A percentile compares a stretch with the other conserved stretches of the same genome.
Conservation (phyloP, 164 flowering plant species). For the grape (Vitis vinifera) region DNA sequence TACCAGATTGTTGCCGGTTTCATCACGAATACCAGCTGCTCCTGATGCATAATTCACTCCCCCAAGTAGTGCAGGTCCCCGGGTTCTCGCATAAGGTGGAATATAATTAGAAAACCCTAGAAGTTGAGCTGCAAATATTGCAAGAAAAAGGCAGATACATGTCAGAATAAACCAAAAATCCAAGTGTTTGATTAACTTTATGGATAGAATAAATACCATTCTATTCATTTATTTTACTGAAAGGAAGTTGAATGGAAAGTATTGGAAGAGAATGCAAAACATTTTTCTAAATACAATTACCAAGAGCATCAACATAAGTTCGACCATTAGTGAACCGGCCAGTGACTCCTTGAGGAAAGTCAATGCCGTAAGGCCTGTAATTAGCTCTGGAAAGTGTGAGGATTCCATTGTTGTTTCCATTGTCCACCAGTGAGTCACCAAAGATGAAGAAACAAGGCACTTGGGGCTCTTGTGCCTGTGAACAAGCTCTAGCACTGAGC, state of each 20-base stretch:
- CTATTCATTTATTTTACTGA: no score
- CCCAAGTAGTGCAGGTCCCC: slow-evolving; percentile 44
- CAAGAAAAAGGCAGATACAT: not conserved
- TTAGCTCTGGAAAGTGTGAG: slow-evolving; percentile 80
- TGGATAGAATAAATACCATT: no score
- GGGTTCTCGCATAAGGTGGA: slow-evolving; percentile 54
- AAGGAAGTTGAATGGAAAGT: no score
- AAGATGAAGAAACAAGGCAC: slow-evolving; percentile 80
- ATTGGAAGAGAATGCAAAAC: not conserved
- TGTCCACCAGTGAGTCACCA: slow-evolving; percentile 90
- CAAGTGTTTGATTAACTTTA: not conserved
- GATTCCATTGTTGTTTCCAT: slow-evolving; percentile 80
- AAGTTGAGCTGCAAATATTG: slow-evolving; percentile 57
- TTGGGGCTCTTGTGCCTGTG: slow-evolving; percentile 18
- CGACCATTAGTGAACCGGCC: slow-evolving; percentile 89
- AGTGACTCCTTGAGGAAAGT: slow-evolving; percentile 65
- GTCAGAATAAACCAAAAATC: not conserved
- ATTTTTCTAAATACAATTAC: slow-evolving; percentile 22
- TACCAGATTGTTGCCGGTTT: slow-evolving; percentile 84
- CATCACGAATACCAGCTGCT: slow-evolving; percentile 83
- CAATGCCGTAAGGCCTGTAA: slow-evolving; percentile 82
- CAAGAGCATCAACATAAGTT: slow-evolving; percentile 70
- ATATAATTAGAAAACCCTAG: slow-evolving; percentile 63
- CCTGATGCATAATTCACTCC: slow-evolving; percentile 89
- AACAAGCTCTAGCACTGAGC: slow-evolving; percentile 7